Evolutionary conservation across 345 rosid species (phyloP).

Genomic region (Kernera saxatilis): DNA sequence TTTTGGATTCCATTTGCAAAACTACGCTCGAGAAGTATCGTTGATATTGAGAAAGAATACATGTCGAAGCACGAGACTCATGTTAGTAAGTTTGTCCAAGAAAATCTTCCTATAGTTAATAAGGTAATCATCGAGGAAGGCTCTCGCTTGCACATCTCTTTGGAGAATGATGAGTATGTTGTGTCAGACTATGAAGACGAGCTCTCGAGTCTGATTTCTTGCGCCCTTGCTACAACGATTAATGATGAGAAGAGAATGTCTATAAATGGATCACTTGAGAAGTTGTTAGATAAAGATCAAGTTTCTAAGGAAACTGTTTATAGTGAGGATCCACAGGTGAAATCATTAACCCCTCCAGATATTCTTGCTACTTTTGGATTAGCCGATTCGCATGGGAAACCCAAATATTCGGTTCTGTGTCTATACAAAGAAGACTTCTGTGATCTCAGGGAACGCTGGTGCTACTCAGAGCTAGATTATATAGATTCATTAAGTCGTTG

Average conservation of each 20-base stretch:
- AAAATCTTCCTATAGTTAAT: slow-evolving; percentile 32
- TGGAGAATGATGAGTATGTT: slow-evolving; percentile 34
- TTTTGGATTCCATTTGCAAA: slow-evolving; percentile 70
- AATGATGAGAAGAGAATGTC: slow-evolving; percentile 32
- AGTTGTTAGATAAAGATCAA: background rate
- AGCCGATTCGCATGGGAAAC: slow-evolving; percentile 42
- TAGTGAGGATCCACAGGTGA: slow-evolving; percentile 49
- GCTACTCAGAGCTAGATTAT: slow-evolving; percentile 56
- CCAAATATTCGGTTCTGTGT: slow-evolving; percentile 62
- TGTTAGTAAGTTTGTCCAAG: slow-evolving; percentile 26
- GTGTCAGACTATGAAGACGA: slow-evolving; percentile 74
- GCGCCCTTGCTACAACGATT: slow-evolving; percentile 45
- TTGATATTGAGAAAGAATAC: slow-evolving; percentile 47
- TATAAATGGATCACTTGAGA: background rate
- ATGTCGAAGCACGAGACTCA: slow-evolving; percentile 37
- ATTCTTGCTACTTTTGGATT: slow-evolving; percentile 44
- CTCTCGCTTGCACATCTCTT: slow-evolving; percentile 53
- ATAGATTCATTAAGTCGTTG: slow-evolving; percentile 75
- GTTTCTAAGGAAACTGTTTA: slow-evolving; percentile 39
- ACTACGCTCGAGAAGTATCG: slow-evolving; percentile 40
- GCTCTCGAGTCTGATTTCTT: slow-evolving; percentile 72
- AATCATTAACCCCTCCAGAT: slow-evolving; percentile 40
- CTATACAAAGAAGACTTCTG: slow-evolving; percentile 54
- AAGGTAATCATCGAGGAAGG: slow-evolving; percentile 58
- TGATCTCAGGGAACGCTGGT: slow-evolving; percentile 51